Evolutionary conservation across 2,329 filamentous ascomycete genomes (phyloP).

Genomic region (Tolypocladium guangdongense): DNA sequence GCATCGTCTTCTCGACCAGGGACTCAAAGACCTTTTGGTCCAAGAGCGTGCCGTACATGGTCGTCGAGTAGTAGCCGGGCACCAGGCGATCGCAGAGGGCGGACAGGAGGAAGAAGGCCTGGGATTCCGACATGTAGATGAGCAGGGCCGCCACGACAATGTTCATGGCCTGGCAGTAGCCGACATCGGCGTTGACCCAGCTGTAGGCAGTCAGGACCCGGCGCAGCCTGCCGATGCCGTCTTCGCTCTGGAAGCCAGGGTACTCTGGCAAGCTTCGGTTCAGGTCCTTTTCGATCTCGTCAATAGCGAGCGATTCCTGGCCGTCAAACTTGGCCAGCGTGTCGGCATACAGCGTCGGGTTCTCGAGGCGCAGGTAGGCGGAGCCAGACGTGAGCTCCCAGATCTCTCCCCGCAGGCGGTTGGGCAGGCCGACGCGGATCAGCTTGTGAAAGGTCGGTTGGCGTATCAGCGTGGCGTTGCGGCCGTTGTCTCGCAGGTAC

Average conservation of each 20-base stretch:
- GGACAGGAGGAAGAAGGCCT: conserved; percentile 91
- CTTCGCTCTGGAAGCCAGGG: conserved; percentile 90
- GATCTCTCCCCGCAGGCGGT: conserved; percentile 82
- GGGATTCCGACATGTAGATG: conserved; percentile 95
- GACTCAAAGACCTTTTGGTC: conserved; percentile 98
- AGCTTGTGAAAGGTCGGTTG: conserved; percentile 98
- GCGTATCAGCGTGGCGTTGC: conserved; percentile 82
- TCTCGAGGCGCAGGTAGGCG: conserved; percentile 76
- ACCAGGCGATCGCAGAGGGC: conserved; percentile 85
- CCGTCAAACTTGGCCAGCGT: conserved; percentile 77
- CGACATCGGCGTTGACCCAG: conserved; percentile 91
- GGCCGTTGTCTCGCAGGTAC: conserved; percentile 89
- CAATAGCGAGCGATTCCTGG: conserved; percentile 84
- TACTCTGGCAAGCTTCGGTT: conserved; percentile 96
- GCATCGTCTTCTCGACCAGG: conserved; percentile 98
- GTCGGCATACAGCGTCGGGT: conserved; percentile 72
- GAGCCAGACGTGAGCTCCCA: conserved; percentile 95
- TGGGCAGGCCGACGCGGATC: conserved; percentile 88
- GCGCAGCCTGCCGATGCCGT: conserved; percentile 81
- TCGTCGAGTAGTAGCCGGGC: conserved; percentile 95
- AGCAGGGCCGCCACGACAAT: conserved; percentile 96
- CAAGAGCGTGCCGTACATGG: conserved; percentile 96
- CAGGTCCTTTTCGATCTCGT: conserved; percentile 97
- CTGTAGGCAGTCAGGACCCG: conserved; percentile 93
- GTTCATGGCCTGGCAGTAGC: conserved; percentile 99